Percentiles rank a stretch among this genome's conserved stretches.
phyloP scores from a whole-genome alignment of 208 protist species.

The Phytomonas sp. region DNA sequence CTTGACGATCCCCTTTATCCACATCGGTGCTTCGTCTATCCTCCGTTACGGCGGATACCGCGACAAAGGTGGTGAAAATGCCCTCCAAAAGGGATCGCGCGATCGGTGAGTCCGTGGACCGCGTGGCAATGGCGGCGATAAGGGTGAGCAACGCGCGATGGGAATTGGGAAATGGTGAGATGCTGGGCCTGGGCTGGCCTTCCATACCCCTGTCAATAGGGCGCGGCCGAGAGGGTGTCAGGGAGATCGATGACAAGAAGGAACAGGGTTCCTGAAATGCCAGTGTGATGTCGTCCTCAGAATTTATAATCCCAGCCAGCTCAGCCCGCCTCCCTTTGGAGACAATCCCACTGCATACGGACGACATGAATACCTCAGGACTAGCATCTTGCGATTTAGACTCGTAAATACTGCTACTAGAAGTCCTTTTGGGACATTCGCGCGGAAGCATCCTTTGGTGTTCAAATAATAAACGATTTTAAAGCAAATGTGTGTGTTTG shows the following conservation, averaged over 20 bases:
- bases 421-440: background rate
- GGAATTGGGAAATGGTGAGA: background rate
- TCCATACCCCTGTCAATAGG: background rate
- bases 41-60: background rate
- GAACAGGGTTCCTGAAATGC: constrained; percentile 1
- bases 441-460: background rate
- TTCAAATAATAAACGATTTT: background rate
- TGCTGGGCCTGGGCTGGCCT: background rate
- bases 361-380: background rate
- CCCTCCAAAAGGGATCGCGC: background rate
- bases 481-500: background rate
- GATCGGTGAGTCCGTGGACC: background rate
- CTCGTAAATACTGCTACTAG: background rate
- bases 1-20: background rate
- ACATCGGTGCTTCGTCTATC: background rate
- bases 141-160: background rate
- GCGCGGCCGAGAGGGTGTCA: background rate
- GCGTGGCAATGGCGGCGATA: background rate
- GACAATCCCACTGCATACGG: background rate
- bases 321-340: background rate
- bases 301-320: background rate
- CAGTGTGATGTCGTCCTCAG: background rate
- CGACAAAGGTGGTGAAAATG: background rate
- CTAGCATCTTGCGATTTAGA: background rate
- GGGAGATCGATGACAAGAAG: background rate